phyloP scores from a whole-genome alignment of 176 grass and related monocot species.

The Lolium rigidum region DNA sequence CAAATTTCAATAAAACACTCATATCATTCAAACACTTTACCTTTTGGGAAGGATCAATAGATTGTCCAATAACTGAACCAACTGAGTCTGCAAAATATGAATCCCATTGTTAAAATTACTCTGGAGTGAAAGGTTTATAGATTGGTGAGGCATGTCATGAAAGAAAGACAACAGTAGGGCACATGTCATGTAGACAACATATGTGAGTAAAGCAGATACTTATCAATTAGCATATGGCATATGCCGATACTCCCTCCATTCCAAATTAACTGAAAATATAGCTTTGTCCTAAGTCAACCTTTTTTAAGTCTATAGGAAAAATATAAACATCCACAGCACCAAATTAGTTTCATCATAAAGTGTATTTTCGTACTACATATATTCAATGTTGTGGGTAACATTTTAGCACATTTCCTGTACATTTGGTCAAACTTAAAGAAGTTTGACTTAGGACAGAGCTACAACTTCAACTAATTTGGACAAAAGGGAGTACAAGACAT shows the following conservation, averaged over 20 bases:
- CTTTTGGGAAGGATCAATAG: conserved; percentile 66
- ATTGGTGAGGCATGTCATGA: conserved; percentile 13
- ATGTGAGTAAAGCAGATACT: conserved; percentile 29
- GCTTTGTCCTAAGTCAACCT: too few relatives aligned
- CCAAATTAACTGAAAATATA: too few relatives aligned
- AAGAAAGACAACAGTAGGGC: neutral
- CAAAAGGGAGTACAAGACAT: neutral
- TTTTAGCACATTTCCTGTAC: too few relatives aligned
- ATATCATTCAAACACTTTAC: conserved; percentile 39
- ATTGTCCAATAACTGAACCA: conserved; percentile 51
- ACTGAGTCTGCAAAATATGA: conserved; percentile 73
- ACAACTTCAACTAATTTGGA: too few relatives aligned
- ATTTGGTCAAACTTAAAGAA: too few relatives aligned
- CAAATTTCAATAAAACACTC: conserved; percentile 28
- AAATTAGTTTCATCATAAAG: too few relatives aligned
- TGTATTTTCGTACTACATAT: too few relatives aligned
- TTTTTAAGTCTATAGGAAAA: too few relatives aligned
- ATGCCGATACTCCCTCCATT: neutral
- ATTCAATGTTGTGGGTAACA: too few relatives aligned
- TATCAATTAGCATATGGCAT: conserved; percentile 4
- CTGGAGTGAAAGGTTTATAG: conserved; percentile 16
- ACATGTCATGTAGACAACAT: conserved; percentile 8
- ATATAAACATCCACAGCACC: too few relatives aligned
- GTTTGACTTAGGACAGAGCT: too few relatives aligned
- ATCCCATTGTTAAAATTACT: conserved; percentile 36